Evolutionary conservation across 1,139 yeast genomes (phyloP).

Genomic region (Magnusiomyces magnusii): DNA sequence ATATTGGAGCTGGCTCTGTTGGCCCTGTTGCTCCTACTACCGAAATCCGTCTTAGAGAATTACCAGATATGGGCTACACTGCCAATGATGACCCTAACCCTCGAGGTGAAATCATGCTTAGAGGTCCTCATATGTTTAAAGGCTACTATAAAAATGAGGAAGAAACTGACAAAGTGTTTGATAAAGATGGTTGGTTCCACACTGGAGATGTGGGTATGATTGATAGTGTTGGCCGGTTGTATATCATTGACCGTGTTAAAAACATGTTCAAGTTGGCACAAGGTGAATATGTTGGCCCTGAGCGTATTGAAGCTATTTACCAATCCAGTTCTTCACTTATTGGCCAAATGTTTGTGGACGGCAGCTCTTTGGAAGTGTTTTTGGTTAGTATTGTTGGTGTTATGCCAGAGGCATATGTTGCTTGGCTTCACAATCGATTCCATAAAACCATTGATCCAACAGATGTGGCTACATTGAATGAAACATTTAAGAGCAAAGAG

Average conservation of each 20-base stretch:
- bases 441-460: constrained; percentile 22
- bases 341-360: constrained; percentile 57
- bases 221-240: constrained; percentile 47
- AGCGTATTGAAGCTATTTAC: constrained; percentile 61
- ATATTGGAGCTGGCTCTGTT: constrained; percentile 47
- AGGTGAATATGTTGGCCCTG: constrained; percentile 79
- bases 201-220: constrained; percentile 70
- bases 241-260: constrained; percentile 67
- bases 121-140: constrained; percentile 60
- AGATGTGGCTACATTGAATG: constrained; percentile 29
- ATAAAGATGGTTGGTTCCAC: constrained; percentile 64
- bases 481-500: constrained; percentile 26
- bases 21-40: constrained; percentile 49
- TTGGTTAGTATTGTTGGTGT: constrained; percentile 61
- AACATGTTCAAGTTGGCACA: constrained; percentile 75
- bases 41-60: constrained; percentile 56
- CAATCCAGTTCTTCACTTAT: constrained; percentile 46
- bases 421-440: constrained; percentile 25
- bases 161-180: constrained; percentile 47
- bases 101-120: constrained; percentile 52
- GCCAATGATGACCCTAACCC: constrained; percentile 44
- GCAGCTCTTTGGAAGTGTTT: constrained; percentile 53
- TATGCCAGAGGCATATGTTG: constrained; percentile 38
- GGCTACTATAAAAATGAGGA: constrained; percentile 53
- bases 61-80: constrained; percentile 60